Conservation (phyloP, 169 alveolate species). For the Cryptosporidium xiaoi region DNA sequence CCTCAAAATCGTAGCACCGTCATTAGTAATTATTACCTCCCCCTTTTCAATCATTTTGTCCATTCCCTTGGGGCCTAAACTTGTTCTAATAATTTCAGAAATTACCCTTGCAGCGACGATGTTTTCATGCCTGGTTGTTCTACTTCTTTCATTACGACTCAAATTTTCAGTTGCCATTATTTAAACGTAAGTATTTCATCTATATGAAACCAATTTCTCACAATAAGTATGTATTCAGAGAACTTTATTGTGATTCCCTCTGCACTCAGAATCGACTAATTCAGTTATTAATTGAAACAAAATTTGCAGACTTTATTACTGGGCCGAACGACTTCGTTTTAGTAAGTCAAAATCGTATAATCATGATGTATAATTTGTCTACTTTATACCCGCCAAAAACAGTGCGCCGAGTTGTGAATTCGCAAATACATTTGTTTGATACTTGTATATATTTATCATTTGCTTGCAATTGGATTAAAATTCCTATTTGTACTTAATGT, state of each 20-base stretch:
- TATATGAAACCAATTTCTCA: neutral
- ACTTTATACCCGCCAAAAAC: conserved; percentile 55
- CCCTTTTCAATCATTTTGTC: conserved; percentile 98
- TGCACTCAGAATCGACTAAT: neutral
- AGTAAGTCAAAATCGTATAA: neutral
- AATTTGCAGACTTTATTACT: too few species aligned
- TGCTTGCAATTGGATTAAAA: too few species aligned
- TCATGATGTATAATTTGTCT: conserved; percentile 56
- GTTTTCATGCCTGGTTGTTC: conserved; percentile 65
- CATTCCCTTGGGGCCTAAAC: conserved; percentile 99
- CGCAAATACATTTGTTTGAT: neutral
- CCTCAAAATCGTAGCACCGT: conserved; percentile 99
- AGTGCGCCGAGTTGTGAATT: conserved; percentile 30
- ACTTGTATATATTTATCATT: too few species aligned
- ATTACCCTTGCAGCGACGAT: conserved; percentile 87
- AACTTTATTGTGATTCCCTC: neutral
- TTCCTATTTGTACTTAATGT: too few species aligned
- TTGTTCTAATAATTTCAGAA: conserved; percentile 97
- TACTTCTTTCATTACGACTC: conserved; percentile 68
- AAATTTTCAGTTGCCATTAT: conserved; percentile 67
- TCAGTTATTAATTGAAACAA: too few species aligned
- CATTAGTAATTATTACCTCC: conserved; percentile 98
- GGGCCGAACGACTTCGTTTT: neutral
- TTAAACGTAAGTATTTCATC: neutral
- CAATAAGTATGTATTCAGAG: neutral